Evolutionary conservation across 805 yeast species (phyloP), one percentile per base, ranked within the genome.

Genomic region (Cyberlindnera americana): DNA sequence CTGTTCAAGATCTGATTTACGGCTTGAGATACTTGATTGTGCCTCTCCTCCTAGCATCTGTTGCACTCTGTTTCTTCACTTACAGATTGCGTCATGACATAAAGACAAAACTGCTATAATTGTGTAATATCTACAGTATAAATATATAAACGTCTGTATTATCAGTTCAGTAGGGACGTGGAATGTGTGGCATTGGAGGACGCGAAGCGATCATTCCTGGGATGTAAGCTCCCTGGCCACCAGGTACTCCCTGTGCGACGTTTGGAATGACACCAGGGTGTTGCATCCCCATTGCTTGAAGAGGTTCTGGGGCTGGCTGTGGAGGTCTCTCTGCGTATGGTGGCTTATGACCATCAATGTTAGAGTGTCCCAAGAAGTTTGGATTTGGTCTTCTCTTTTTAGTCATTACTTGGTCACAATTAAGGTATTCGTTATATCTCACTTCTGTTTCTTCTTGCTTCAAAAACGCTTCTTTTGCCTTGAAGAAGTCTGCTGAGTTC

Each of bases 81-180:
- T 72, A 70, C 56, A 69, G 76, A 53, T 60, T 80, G 30, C 73
- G 83, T 62, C 75, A 67, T 47, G 85, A 80, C 47, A 77, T 80
- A 41, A 79, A 77, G 50, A 65, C 81, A 8, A 80, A 80, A 47
- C 64, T 80, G 32, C 65, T 79, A 41, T 78, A 56, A 60, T 21
- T 6, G 10, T 7, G 12, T 34, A 18, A 6, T 26, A 13, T 14
- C 7, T 12, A n/a, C 6, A n/a, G 8, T n/a, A n/a, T 7, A 26
- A 26, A 13, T 18, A 25, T 6, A 13, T 12, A n/a, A 11, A 12
- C 13, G 6, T 28, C 15, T n/a, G 21, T 23, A 27, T 14, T 6
- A 15, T 19, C 15, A 16, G 5, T 17, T 30, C 30, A 36, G 18
- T 36, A 36, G 11, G 40, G 40, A n/a, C 40, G 40, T 18, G 23